Evolutionary conservation across 192 early-diverging fungal genomes (phyloP).

Genomic region (Backusella australiensis): DNA sequence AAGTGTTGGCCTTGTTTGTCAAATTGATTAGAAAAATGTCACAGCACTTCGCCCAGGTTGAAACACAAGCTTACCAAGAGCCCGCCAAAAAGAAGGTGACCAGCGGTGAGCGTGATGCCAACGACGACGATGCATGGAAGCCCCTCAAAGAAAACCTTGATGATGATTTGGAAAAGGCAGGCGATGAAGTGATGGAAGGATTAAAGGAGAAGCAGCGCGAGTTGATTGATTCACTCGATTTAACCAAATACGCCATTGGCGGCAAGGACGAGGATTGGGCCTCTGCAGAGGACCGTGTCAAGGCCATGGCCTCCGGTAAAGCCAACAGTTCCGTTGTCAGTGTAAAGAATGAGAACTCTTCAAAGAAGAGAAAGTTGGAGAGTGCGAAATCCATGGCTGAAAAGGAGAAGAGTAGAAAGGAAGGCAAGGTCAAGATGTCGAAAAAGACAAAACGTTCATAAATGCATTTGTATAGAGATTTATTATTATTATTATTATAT

Average conservation of each 20-base stretch:
- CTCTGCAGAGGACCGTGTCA: slow-evolving; percentile 62
- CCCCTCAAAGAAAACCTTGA: slow-evolving; percentile 74
- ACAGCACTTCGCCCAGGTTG: slow-evolving; percentile 62
- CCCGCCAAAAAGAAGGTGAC: slow-evolving; percentile 11
- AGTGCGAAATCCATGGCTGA: slow-evolving; percentile 45
- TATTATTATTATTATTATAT: not conserved
- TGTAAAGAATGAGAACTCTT: slow-evolving; percentile 65
- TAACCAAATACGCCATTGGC: slow-evolving; percentile 72
- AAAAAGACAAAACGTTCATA: slow-evolving; percentile 40
- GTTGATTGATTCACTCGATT: slow-evolving; percentile 73
- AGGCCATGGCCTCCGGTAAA: slow-evolving; percentile 37
- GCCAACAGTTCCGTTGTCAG: slow-evolving; percentile 69
- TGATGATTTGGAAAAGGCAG: slow-evolving; percentile 85
- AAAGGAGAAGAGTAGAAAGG: slow-evolving; percentile 42
- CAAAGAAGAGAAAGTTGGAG: slow-evolving; percentile 53
- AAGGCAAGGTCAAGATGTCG: slow-evolving; percentile 32
- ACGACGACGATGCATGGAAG: slow-evolving; percentile 87
- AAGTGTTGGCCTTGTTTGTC: slow-evolving; percentile 92
- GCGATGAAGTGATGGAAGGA: slow-evolving; percentile 62
- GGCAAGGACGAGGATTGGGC: slow-evolving; percentile 73
- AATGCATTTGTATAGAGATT: slow-evolving; percentile 9
- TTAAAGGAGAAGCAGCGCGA: slow-evolving; percentile 75
- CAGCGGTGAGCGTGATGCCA: slow-evolving; percentile 40
- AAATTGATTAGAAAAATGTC: slow-evolving; percentile 90
- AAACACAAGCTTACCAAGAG: slow-evolving; percentile 45